Evolutionary conservation across 2,329 filamentous ascomycete species (phyloP).

Genomic region (Verticillium nubilum): DNA sequence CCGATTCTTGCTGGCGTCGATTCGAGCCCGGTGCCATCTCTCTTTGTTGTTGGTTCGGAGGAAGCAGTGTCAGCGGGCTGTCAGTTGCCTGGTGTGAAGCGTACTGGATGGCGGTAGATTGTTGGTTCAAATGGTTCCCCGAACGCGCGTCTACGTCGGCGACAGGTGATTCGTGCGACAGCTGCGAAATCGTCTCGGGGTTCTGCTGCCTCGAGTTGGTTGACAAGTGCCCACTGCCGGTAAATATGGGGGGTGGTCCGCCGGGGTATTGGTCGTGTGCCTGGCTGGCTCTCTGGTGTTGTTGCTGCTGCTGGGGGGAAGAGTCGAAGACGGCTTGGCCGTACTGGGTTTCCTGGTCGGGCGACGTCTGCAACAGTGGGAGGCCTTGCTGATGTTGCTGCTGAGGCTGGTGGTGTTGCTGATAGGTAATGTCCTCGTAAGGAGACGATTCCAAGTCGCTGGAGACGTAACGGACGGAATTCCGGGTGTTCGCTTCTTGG

Average conservation of each 20-base stretch:
- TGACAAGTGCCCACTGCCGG: constrained; percentile 24
- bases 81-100: constrained; percentile 17
- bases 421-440: constrained; percentile 40
- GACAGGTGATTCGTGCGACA: constrained; percentile 56
- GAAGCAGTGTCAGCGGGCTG: neutral
- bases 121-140: constrained; percentile 36
- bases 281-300: constrained; percentile 13
- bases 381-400: constrained; percentile 11
- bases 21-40: constrained; percentile 41
- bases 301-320: constrained; percentile 27
- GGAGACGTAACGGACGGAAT: constrained; percentile 43
- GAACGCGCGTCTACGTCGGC: constrained; percentile 41
- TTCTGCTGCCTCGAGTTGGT: constrained; percentile 34
- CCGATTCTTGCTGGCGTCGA: constrained; percentile 44
- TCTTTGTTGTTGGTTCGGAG: constrained; percentile 16
- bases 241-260: constrained; percentile 26
- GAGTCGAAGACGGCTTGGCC: constrained; percentile 34
- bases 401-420: constrained; percentile 30
- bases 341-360: constrained; percentile 32
- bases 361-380: constrained; percentile 25
- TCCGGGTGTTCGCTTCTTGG: constrained; percentile 27
- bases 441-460: constrained; percentile 37
- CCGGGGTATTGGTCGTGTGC: constrained; percentile 24
- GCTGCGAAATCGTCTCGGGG: constrained; percentile 55
- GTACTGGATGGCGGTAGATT: constrained; percentile 36